These are phyloP conservation scores for Suhomyces canberraensis DNA, from an alignment of 805 yeast genomes.

Conservation along the genomic window DNA sequence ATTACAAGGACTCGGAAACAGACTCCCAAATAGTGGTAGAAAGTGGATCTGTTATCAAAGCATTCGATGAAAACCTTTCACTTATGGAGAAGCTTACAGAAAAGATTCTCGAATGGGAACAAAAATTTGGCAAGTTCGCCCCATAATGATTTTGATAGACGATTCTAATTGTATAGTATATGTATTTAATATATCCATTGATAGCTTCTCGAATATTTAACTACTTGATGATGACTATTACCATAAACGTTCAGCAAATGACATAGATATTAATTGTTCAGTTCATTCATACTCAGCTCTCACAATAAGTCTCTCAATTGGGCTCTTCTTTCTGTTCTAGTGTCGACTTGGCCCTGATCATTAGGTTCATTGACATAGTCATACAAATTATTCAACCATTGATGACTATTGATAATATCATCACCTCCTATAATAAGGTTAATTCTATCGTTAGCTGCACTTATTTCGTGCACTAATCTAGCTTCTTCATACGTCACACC, in stretches of 20 bases:
- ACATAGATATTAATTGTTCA: no score
- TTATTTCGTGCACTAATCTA: conserved; percentile 71
- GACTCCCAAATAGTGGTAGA: conserved; percentile 19
- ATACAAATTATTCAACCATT: conserved; percentile 33
- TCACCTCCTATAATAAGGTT: conserved; percentile 79
- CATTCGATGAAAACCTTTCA: conserved; percentile 56
- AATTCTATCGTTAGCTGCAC: conserved; percentile 51
- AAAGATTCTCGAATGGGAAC: conserved; percentile 75
- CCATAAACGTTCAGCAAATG: no score
- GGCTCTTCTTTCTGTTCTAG: conserved; percentile 36
- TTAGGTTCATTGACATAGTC: conserved; percentile 24
- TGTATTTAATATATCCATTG: not conserved
- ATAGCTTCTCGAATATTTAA: no score
- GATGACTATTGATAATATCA: conserved; percentile 29
- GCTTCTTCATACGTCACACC: conserved; percentile 95
- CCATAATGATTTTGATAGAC: conserved; percentile 19
- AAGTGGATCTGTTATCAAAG: conserved; percentile 29
- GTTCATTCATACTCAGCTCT: no score
- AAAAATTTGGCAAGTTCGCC: conserved; percentile 55
- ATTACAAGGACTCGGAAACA: conserved; percentile 36
- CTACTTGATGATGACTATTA: no score
- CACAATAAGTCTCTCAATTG: conserved; percentile 35
- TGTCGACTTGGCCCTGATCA: conserved; percentile 16
- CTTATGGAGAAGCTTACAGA: conserved; percentile 73
- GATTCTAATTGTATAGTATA: not conserved